Conservation (phyloP, 2,329 filamentous ascomycete species). For the Pseudophaeomoniella oleicola region DNA sequence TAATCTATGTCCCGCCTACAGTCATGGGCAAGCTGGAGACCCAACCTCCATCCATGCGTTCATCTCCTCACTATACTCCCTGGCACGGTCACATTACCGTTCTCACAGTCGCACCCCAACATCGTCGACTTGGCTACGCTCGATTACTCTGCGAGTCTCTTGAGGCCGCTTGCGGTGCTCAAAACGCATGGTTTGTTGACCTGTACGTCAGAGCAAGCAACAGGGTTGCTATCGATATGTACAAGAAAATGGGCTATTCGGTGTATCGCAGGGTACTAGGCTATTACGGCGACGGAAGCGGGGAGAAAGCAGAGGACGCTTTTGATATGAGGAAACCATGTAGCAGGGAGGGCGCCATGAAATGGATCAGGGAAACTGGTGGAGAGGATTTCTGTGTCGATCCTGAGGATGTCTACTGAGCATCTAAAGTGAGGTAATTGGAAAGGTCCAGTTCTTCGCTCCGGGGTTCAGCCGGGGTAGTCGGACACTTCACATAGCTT, state of each 20-base stretch:
- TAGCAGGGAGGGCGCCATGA: slow-evolving; percentile 59
- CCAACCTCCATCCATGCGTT: slow-evolving; percentile 58
- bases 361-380: slow-evolving; percentile 59
- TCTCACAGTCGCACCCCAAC: slow-evolving; percentile 76
- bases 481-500: no score
- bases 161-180: slow-evolving; percentile 66
- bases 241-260: slow-evolving; percentile 81
- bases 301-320: slow-evolving; percentile 58
- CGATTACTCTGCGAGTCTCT: slow-evolving; percentile 68
- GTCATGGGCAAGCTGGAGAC: slow-evolving; percentile 96
- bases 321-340: slow-evolving; percentile 94
- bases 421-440: no score
- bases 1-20: slow-evolving; percentile 22
- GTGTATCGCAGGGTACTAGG: slow-evolving; percentile 78
- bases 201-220: slow-evolving; percentile 87
- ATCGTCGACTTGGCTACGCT: slow-evolving; percentile 74
- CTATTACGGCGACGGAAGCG: slow-evolving; percentile 80
- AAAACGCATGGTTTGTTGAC: slow-evolving; percentile 89
- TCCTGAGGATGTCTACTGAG: slow-evolving; percentile 62
- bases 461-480: no score
- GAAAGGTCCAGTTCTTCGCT: no score
- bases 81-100: slow-evolving; percentile 98
- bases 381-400: slow-evolving; percentile 66
- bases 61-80: slow-evolving; percentile 85
- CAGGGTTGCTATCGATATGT: slow-evolving; percentile 71